A percentile compares a stretch with the other conserved stretches of the same genome.
Conservation (phyloP, 768 basidiomycete genomes). For the Terana coerulea region DNA sequence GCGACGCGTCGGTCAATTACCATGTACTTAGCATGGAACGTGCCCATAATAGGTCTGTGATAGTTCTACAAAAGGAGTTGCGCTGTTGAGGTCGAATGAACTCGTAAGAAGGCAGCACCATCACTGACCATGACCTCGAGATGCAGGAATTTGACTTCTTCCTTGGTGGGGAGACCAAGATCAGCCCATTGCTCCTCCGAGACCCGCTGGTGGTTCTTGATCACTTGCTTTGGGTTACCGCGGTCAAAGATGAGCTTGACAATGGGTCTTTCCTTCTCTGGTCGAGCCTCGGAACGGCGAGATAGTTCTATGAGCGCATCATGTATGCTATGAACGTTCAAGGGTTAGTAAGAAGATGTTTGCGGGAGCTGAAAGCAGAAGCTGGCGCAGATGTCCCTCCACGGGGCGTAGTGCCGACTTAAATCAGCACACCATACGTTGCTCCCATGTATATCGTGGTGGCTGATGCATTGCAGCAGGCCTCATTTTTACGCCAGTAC, state of each 20-base stretch:
- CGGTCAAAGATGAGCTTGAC: constrained; percentile 72
- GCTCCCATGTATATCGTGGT: too few relatives aligned
- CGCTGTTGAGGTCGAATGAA: background rate
- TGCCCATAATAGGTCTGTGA: constrained; percentile 46
- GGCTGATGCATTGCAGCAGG: too few relatives aligned
- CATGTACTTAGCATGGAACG: constrained; percentile 71
- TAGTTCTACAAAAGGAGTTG: constrained; percentile 11
- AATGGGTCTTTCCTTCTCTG: constrained; percentile 39
- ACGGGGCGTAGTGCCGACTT: too few relatives aligned
- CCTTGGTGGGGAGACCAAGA: constrained; percentile 21
- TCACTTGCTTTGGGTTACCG: constrained; percentile 51
- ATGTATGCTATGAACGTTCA: constrained; percentile 33
- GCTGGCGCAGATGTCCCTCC: too few relatives aligned
- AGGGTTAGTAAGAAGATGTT: constrained; percentile 13
- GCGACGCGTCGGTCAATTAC: constrained; percentile 67
- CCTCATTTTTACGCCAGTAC: too few relatives aligned
- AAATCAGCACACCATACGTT: too few relatives aligned
- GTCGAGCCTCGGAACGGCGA: constrained; percentile 39
- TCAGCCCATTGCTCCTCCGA: constrained; percentile 37
- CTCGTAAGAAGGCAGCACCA: background rate
- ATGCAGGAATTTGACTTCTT: constrained; percentile 19
- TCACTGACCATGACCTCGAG: constrained; percentile 10
- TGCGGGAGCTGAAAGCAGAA: background rate
- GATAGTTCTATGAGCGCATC: constrained; percentile 49
- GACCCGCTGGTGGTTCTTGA: constrained; percentile 46